A percentile compares a stretch with the other conserved stretches of the same genome.
phyloP scores from a whole-genome alignment of 352 stramenopile species.

The Pythium biforme region DNA sequence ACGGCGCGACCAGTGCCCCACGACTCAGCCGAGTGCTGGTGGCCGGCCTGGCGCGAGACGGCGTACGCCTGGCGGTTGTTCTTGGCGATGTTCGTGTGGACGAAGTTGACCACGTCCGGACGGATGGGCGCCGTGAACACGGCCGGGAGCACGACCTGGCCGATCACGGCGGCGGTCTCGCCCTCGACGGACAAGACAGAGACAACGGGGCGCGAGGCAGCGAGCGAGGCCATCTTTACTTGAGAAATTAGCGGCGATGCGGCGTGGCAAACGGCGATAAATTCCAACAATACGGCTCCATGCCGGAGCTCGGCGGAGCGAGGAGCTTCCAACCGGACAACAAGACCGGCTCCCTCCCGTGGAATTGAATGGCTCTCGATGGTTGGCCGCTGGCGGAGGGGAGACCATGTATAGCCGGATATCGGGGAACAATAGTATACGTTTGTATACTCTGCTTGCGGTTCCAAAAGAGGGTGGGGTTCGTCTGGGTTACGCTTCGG shows the following conservation, averaged over 20 bases:
- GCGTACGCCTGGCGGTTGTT: constrained; percentile 99
- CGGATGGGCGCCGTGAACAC: constrained; percentile 98
- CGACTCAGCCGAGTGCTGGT: constrained; percentile 97
- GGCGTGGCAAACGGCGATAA: constrained; percentile 56
- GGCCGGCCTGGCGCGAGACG: constrained; percentile 94
- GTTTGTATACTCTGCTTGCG: neutral
- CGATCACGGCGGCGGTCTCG: constrained; percentile 77
- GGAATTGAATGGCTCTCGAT: constrained; percentile 29
- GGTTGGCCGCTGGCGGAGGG: no score
- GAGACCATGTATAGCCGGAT: constrained; percentile 27
- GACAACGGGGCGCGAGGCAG: constrained; percentile 94
- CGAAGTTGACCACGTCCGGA: constrained; percentile 98
- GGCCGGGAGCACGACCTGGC: constrained; percentile 91
- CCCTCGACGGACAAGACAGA: constrained; percentile 92
- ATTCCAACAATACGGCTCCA: constrained; percentile 71
- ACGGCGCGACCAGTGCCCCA: constrained; percentile 99
- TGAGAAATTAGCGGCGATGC: constrained; percentile 43
- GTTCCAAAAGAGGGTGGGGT: constrained; percentile 24
- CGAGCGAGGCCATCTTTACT: constrained; percentile 69
- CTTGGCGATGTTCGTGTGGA: constrained; percentile 99
- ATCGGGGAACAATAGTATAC: constrained; percentile 9
- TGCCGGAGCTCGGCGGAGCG: no score
- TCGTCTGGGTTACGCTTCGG: neutral
- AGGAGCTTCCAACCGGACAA: neutral
- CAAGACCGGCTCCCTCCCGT: neutral